phyloP scores from a whole-genome alignment of 352 stramenopile genomes.

The Globisporangium acanthophoron region DNA sequence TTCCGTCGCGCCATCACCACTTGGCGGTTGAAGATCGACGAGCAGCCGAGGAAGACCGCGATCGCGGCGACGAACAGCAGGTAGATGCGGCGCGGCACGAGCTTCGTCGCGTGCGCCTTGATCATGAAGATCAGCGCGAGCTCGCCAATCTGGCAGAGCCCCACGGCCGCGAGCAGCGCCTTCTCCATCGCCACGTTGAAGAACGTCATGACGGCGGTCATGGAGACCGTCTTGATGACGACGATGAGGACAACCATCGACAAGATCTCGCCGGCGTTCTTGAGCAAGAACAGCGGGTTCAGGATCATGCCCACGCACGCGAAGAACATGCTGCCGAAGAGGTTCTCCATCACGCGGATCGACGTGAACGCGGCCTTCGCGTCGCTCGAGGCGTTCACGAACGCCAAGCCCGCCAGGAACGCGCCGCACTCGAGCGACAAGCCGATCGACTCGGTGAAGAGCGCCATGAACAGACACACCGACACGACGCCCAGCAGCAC shows the following conservation, averaged over 20 bases:
- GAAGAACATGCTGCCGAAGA: conserved; percentile 89
- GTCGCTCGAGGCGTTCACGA: conserved; percentile 61
- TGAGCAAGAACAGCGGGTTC: conserved; percentile 73
- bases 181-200: conserved; percentile 71
- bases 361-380: conserved; percentile 73
- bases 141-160: conserved; percentile 81
- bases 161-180: conserved; percentile 63
- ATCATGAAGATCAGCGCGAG: conserved; percentile 89
- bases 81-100: conserved; percentile 79
- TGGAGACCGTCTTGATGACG: conserved; percentile 68
- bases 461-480: conserved; percentile 79
- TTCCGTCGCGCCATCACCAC: conserved; percentile 59
- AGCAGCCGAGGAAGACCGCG: conserved; percentile 77
- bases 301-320: conserved; percentile 86
- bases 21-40: conserved; percentile 70
- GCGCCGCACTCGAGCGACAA: conserved; percentile 80
- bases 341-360: conserved; percentile 84
- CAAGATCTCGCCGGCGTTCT: conserved; percentile 73
- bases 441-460: conserved; percentile 79
- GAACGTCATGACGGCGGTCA: conserved; percentile 77
- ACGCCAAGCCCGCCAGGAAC: conserved; percentile 77
- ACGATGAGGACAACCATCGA: conserved; percentile 81
- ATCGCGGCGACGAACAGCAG: conserved; percentile 78
- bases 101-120: conserved; percentile 79
- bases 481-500: conserved; percentile 81